Evolutionary conservation across 2,329 filamentous ascomycete species (phyloP).

Genomic region (Coniella vitis): DNA sequence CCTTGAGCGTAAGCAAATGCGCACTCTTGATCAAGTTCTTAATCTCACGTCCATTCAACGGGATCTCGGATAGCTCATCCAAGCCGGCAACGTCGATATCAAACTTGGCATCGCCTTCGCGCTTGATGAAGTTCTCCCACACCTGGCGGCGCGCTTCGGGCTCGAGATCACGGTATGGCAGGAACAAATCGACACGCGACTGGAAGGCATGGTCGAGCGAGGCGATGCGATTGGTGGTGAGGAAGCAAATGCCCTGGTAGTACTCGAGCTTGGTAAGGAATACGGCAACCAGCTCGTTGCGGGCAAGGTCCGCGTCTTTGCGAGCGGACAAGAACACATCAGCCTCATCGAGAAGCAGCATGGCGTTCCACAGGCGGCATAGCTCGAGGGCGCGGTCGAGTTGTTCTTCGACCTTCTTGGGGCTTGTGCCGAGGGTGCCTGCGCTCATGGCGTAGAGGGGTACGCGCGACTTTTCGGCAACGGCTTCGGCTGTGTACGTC

Average conservation of each 20-base stretch:
- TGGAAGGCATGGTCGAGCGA: conserved; percentile 31
- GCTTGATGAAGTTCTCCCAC: conserved; percentile 30
- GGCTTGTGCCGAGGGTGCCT: conserved; percentile 31
- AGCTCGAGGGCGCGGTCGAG: conserved; percentile 29
- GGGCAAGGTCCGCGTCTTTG: conserved; percentile 25
- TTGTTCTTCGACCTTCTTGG: conserved; percentile 27
- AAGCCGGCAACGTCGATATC: conserved; percentile 25
- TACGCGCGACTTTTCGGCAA: conserved; percentile 31
- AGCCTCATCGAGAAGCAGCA: conserved; percentile 37
- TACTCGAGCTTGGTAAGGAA: conserved; percentile 30
- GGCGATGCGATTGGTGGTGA: conserved; percentile 31
- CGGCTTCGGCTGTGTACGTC: conserved; percentile 31
- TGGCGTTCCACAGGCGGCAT: conserved; percentile 33
- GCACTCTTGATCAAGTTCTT: conserved; percentile 41
- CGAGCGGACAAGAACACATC: conserved; percentile 35
- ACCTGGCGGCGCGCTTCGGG: conserved; percentile 24
- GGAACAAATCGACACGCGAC: conserved; percentile 28
- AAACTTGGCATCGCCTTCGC: conserved; percentile 25
- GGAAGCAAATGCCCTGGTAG: conserved; percentile 31
- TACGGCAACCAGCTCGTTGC: conserved; percentile 33
- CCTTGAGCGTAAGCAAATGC: conserved; percentile 28
- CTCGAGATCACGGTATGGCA: conserved; percentile 27
- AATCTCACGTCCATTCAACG: conserved; percentile 44
- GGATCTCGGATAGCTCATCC: conserved; percentile 30
- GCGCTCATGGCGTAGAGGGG: conserved; percentile 34